Percentiles rank a stretch among this genome's conserved stretches.
These are phyloP conservation scores for Globisporangium alternatum DNA, from an alignment of 352 stramenopile genomes.

Conservation along the genomic window DNA sequence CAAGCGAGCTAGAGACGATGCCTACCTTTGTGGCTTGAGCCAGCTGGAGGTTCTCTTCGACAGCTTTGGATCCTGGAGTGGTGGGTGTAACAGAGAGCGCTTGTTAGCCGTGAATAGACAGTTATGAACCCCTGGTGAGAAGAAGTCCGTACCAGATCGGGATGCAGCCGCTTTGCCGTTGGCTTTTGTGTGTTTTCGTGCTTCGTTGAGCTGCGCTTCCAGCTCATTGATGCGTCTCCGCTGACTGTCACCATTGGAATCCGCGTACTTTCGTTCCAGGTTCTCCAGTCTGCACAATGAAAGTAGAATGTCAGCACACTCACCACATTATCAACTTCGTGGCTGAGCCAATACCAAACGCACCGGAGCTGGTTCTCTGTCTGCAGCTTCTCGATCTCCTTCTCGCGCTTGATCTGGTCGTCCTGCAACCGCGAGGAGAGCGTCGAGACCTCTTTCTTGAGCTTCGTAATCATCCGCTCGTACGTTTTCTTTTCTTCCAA, in stretches of 20 bases:
- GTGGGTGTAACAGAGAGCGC: not conserved
- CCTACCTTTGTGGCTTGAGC: constrained; percentile 74
- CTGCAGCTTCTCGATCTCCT: constrained; percentile 48
- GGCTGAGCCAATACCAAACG: not conserved
- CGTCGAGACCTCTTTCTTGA: constrained; percentile 62
- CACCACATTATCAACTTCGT: not conserved
- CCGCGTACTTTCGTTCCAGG: constrained; percentile 25
- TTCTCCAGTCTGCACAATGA: constrained; percentile 27
- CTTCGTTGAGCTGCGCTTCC: constrained; percentile 48
- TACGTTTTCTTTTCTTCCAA: constrained; percentile 72
- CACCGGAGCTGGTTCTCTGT: constrained; percentile 39
- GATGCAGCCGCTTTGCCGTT: constrained; percentile 39
- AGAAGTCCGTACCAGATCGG: constrained; percentile 20
- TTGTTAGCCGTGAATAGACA: not conserved
- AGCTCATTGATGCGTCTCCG: constrained; percentile 48
- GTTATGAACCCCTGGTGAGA: not conserved
- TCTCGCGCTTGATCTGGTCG: constrained; percentile 37
- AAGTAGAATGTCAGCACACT: not conserved
- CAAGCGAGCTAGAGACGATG: not conserved
- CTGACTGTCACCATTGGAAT: constrained; percentile 40
- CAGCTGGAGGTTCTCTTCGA: constrained; percentile 49
- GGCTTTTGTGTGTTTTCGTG: constrained; percentile 38
- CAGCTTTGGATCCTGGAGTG: constrained; percentile 33
- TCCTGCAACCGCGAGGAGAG: constrained; percentile 57
- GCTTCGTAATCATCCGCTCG: constrained; percentile 62